Evolutionary conservation across 2,329 filamentous ascomycete species (phyloP).

Genomic region (Colletotrichum viniferum): DNA sequence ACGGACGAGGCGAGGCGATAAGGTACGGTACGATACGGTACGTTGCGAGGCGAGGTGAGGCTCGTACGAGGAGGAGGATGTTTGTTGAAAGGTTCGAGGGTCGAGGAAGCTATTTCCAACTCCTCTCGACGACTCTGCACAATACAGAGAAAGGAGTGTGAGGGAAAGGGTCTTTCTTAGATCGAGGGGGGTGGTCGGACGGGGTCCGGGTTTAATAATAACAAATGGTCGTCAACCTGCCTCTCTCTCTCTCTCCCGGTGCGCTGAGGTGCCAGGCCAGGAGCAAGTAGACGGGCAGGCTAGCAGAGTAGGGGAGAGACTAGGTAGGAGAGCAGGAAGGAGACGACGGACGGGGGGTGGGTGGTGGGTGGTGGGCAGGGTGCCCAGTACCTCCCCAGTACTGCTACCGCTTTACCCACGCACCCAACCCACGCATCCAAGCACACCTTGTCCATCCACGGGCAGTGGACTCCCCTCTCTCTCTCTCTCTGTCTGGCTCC

Average conservation of each 20-base stretch:
- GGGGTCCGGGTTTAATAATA: constrained; percentile 28
- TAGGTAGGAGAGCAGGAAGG: background rate
- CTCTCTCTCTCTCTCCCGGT: background rate
- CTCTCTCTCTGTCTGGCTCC: background rate
- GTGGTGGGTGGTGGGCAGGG: background rate
- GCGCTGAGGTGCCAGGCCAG: background rate
- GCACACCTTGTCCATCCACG: background rate
- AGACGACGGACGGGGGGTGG: background rate
- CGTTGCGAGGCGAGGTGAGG: background rate
- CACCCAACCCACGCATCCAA: background rate
- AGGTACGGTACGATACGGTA: background rate
- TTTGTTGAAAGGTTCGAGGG: background rate
- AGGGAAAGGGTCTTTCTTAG: constrained; percentile 20
- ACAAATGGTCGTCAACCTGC: constrained; percentile 20
- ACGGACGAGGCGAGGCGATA: background rate
- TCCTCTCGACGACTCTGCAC: constrained; percentile 18
- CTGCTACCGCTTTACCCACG: constrained; percentile 3
- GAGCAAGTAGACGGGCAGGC: background rate
- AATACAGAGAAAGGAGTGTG: constrained; percentile 23
- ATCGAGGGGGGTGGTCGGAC: constrained; percentile 26
- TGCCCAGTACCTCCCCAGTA: background rate
- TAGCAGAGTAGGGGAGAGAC: background rate
- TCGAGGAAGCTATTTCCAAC: constrained; percentile 23
- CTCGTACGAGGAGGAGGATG: background rate
- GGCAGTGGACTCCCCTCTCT: background rate